These are phyloP conservation scores for Fusarium humuli DNA, from an alignment of 2,329 filamentous ascomycete species.

Conservation along the genomic window DNA sequence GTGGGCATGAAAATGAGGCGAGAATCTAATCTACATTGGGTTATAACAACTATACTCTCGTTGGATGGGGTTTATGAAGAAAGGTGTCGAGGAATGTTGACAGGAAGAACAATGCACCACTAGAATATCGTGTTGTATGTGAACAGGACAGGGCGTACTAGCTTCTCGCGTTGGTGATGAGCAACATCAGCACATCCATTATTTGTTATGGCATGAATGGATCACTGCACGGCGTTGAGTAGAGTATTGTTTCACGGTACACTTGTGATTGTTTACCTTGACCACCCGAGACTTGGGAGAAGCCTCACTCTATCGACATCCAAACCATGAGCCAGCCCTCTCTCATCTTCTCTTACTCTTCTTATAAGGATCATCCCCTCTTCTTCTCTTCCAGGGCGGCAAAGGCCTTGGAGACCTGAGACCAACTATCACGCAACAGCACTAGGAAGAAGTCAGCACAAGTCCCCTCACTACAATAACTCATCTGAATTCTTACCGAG, in stretches of 20 bases:
- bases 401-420: conserved; percentile 46
- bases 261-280: not conserved
- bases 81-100: not conserved
- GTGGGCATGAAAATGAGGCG: conserved; percentile 13
- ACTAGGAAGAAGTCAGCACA: conserved; percentile 42
- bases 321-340: not conserved
- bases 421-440: conserved; percentile 50
- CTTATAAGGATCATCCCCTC: conserved; percentile 22
- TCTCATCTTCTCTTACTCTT: not conserved
- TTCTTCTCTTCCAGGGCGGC: conserved; percentile 43
- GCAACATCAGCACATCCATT: not conserved
- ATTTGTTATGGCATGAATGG: not conserved
- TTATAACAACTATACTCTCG: not conserved
- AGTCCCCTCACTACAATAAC: not conserved
- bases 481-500: conserved; percentile 56
- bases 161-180: not conserved
- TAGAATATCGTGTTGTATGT: not conserved
- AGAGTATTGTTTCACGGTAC: not conserved
- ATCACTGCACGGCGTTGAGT: not conserved
- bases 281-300: not conserved
- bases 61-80: not conserved
- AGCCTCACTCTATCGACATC: not conserved
- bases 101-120: conserved; percentile 1
- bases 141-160: conserved; percentile 5
- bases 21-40: not conserved